These are phyloP conservation scores for Aspergillus pseudoviridinutans DNA, from an alignment of 2,329 filamentous ascomycete genomes.

Conservation along the genomic window DNA sequence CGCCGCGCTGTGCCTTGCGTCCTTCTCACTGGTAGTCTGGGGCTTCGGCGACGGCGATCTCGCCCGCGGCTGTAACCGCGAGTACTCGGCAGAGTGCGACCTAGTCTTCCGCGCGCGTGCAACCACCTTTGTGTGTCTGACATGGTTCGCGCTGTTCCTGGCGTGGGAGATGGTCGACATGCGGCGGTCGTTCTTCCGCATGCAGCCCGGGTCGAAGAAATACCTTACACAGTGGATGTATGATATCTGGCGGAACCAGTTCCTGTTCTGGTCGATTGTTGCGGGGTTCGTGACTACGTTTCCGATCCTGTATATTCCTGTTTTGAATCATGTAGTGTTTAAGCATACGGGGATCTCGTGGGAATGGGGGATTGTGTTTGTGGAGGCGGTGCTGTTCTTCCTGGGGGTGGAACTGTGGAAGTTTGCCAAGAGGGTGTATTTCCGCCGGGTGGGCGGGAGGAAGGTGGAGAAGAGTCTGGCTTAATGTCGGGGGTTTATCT, in stretches of 20 bases:
- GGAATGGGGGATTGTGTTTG: constrained; percentile 65
- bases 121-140: constrained; percentile 69
- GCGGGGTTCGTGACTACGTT: constrained; percentile 56
- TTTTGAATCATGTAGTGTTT: constrained; percentile 62
- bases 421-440: constrained; percentile 56
- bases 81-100: constrained; percentile 53
- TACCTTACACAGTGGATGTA: constrained; percentile 64
- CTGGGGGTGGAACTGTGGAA: constrained; percentile 61
- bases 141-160: constrained; percentile 73
- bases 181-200: constrained; percentile 69
- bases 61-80: constrained; percentile 58
- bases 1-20: constrained; percentile 62
- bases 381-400: constrained; percentile 59
- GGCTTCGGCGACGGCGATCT: constrained; percentile 58
- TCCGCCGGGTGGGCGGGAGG: constrained; percentile 29
- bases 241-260: constrained; percentile 68
- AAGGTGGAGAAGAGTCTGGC: no score
- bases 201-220: constrained; percentile 60
- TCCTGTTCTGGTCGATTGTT: constrained; percentile 64
- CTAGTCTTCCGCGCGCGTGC: constrained; percentile 67
- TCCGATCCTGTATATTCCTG: constrained; percentile 64
- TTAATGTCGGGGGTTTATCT: no score
- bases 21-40: constrained; percentile 63
- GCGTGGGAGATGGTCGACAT: constrained; percentile 76
- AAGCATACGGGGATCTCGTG: constrained; percentile 60